phyloP scores from a whole-genome alignment of 257 asterid species.

The Cordia subcordata region DNA sequence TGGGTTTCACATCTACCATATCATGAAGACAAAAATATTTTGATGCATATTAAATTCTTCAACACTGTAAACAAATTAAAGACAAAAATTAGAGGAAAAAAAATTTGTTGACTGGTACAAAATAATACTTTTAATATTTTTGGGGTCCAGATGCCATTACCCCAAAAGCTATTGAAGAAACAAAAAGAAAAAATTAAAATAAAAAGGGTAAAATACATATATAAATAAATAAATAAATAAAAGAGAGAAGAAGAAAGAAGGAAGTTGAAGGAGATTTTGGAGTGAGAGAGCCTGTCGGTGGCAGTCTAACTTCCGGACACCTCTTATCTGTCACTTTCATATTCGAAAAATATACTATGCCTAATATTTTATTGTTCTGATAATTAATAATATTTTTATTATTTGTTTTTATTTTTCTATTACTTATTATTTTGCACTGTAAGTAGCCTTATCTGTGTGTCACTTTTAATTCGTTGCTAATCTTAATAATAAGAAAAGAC shows the following conservation, averaged over 20 bases:
- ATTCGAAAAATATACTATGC: conserved; percentile 3
- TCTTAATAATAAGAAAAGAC: neutral
- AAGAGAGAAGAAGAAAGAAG: neutral
- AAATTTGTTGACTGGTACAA: neutral
- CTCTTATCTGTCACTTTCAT: conserved; percentile 25
- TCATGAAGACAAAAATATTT: too few species aligned
- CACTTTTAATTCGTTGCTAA: neutral
- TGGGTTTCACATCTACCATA: too few species aligned
- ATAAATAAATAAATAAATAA: too few species aligned
- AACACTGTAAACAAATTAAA: neutral
- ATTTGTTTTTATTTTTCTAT: neutral
- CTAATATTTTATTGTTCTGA: neutral
- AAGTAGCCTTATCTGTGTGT: too few species aligned
- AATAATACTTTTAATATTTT: conserved; percentile 13
- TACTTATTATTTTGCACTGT: too few species aligned
- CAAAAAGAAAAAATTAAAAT: too few species aligned
- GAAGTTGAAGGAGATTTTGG: neutral
- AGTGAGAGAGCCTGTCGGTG: neutral
- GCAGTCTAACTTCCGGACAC: neutral
- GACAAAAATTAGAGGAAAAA: neutral
- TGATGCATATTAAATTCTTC: too few species aligned
- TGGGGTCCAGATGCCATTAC: neutral
- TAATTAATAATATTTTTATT: neutral
- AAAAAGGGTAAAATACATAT: too few species aligned
- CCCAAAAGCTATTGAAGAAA: too few species aligned